A percentile compares a stretch with the other conserved stretches of the same genome.
Conservation (phyloP, 371 early-diverging fungal genomes). For the Mucor velutinosus region DNA sequence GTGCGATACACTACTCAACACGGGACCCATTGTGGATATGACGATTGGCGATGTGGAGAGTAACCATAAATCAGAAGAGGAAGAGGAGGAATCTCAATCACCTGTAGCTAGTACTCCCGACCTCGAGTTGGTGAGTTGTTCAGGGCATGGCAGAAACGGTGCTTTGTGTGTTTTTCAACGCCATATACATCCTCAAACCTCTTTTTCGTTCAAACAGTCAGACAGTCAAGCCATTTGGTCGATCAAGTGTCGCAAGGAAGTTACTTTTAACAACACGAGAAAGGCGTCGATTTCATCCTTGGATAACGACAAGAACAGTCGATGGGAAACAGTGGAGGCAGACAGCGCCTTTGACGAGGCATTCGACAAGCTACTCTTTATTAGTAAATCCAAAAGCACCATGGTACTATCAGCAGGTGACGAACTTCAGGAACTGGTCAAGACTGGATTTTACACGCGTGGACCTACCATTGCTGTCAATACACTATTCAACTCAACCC, state of each 20-base stretch:
- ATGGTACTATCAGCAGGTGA: constrained; percentile 82
- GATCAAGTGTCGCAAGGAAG: constrained; percentile 61
- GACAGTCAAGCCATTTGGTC: constrained; percentile 74
- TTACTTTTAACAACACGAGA: constrained; percentile 10
- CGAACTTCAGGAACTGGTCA: constrained; percentile 81
- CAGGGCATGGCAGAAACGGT: constrained; percentile 79
- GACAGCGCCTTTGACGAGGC: constrained; percentile 43
- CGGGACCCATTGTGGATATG: constrained; percentile 80
- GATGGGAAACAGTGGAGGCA: constrained; percentile 8
- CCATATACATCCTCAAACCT: constrained; percentile 74
- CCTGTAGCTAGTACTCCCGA: constrained; percentile 39
- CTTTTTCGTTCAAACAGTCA: constrained; percentile 69
- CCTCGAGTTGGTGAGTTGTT: constrained; percentile 81
- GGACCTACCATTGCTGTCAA: constrained; percentile 80
- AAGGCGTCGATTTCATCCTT: not conserved
- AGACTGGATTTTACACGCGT: constrained; percentile 71
- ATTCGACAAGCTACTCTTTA: constrained; percentile 69
- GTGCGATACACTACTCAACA: constrained; percentile 78
- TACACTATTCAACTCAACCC: constrained; percentile 62
- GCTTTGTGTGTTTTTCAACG: constrained; percentile 81
- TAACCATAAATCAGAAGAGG: constrained; percentile 14
- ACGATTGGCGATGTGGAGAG: constrained; percentile 68
- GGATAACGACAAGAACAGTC: constrained; percentile 9
- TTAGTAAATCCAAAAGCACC: constrained; percentile 69
- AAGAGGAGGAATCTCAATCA: not conserved